Evolutionary conservation across 345 rosid genomes (phyloP).

Genomic region (Erysimum cheiranthoides): DNA sequence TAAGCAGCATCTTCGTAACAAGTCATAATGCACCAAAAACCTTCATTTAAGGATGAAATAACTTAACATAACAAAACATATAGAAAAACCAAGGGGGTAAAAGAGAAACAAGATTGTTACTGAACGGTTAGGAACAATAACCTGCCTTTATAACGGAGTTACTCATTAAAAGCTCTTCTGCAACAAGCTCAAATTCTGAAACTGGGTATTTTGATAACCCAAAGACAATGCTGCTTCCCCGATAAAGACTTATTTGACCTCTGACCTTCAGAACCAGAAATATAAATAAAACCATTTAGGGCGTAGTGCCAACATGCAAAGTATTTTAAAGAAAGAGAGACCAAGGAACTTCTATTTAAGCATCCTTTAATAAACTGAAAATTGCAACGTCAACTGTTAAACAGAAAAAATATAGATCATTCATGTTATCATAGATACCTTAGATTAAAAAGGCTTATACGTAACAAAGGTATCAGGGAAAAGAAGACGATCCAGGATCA

Average conservation of each 20-base stretch:
- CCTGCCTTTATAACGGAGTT: constrained; percentile 90
- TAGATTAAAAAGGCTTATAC: neutral
- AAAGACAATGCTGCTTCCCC: constrained; percentile 86
- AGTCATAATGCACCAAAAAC: constrained; percentile 96
- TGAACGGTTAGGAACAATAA: constrained; percentile 37
- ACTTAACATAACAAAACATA: constrained; percentile 7
- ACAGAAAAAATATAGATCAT: constrained; percentile 1
- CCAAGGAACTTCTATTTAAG: constrained; percentile 29
- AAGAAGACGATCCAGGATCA: constrained; percentile 3
- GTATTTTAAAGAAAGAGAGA: constrained; percentile 30
- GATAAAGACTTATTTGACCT: constrained; percentile 88
- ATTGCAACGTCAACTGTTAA: constrained; percentile 2
- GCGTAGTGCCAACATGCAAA: neutral
- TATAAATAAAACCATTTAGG: neutral
- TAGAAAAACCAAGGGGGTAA: neutral
- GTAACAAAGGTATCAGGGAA: constrained; percentile 26
- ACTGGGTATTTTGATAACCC: constrained; percentile 84
- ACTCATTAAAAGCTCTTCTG: constrained; percentile 98
- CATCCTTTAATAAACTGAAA: neutral
- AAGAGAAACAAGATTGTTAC: constrained; percentile 16
- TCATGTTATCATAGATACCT: constrained; percentile 5
- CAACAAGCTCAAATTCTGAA: constrained; percentile 98
- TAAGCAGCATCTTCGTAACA: constrained; percentile 86
- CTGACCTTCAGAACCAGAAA: constrained; percentile 69
- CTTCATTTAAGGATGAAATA: constrained; percentile 53